Percentiles rank a stretch among this genome's conserved stretches.
Evolutionary conservation across 1,139 yeast genomes (phyloP).

Genomic region (Hyphopichia fennica): DNA sequence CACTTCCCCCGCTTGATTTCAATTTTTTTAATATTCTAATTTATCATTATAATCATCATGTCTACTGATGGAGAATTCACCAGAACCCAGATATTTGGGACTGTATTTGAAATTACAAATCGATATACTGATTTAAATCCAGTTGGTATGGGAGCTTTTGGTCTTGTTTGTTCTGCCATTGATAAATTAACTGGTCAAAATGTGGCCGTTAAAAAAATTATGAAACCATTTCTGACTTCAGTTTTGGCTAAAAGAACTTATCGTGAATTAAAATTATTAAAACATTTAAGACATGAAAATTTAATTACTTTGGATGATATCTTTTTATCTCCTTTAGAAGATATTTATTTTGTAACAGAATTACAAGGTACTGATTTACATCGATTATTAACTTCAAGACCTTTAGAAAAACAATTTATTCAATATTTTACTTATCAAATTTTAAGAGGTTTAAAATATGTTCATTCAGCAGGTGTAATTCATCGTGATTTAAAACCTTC

Average conservation of each 20-base stretch:
- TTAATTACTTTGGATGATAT: conserved; percentile 91
- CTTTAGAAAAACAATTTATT: conserved; percentile 92
- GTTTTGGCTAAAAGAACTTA: conserved; percentile 95
- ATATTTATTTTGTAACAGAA: conserved; percentile 95
- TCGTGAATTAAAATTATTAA: conserved; percentile 88
- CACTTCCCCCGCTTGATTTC: no score
- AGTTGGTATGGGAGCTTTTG: conserved; percentile 99
- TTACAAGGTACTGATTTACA: conserved; percentile 96
- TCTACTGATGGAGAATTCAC: conserved; percentile 47
- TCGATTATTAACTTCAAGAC: conserved; percentile 85
- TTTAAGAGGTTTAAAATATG: conserved; percentile 87
- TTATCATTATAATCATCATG: conserved; percentile 13
- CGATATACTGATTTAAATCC: conserved; percentile 92
- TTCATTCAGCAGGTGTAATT: conserved; percentile 95
- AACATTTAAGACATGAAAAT: conserved; percentile 93
- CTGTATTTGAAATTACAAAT: conserved; percentile 90
- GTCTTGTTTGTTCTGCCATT: conserved; percentile 93
- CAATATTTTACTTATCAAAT: conserved; percentile 96
- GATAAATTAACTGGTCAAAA: conserved; percentile 89
- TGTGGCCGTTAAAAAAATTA: conserved; percentile 95
- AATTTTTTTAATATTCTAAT: background rate
- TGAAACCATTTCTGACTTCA: conserved; percentile 96
- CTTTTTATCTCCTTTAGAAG: conserved; percentile 91
- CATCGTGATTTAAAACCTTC: conserved; percentile 95
- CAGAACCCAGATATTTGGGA: conserved; percentile 71